Evolutionary conservation across 176 grass and related monocot species (phyloP), one percentile per base, ranked within the genome.

Genomic region (Cenchrus americanus): DNA sequence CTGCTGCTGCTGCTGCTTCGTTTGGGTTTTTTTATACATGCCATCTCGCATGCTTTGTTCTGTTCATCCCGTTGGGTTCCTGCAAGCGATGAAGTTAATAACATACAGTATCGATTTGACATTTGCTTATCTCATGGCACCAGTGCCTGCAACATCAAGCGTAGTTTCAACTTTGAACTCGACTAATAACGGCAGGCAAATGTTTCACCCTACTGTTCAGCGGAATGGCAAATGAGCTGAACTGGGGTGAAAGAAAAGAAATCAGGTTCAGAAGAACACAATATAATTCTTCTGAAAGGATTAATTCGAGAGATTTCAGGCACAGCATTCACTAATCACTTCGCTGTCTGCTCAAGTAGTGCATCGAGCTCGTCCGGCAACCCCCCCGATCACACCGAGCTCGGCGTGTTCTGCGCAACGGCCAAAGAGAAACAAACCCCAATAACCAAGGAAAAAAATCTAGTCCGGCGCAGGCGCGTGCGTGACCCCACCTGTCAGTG

Each of bases 11-110:
- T 70, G 21, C 7, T 66, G 21, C 22, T 14, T 23, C 44, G 10
- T 3, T 21, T 8, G 22, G 14, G n/a, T n/a, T 72, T 72, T 46
- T 52, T 73, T 51, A 61, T 7, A 22, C 87, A 80, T 89, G 87
- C 87, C 9, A 85, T 76, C 87, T 89, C 87, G 87, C 87, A 62
- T 91, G 81, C 34, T 30, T 82, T 60, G 22, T 80, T 81, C 41
- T 73, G 42, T 68, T 15, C 14, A 65, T 55, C 54, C 3, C 14
- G 26, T 62, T 5, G 11, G 22, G n/a, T 32, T 41, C 22, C 10
- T 59, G 17, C 41, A 27, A 58, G 55, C 23, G 58, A 76, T 46
- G 54, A 17, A 27, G n/a, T 19, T 23, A 58, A 76, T 57, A 67
- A 17, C 73, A 69, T 69, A n/a, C n/a, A n/a, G n/a, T n/a, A 14